Evolutionary conservation across 2,329 filamentous ascomycete genomes (phyloP).

Genomic region (Fusarium albidum): DNA sequence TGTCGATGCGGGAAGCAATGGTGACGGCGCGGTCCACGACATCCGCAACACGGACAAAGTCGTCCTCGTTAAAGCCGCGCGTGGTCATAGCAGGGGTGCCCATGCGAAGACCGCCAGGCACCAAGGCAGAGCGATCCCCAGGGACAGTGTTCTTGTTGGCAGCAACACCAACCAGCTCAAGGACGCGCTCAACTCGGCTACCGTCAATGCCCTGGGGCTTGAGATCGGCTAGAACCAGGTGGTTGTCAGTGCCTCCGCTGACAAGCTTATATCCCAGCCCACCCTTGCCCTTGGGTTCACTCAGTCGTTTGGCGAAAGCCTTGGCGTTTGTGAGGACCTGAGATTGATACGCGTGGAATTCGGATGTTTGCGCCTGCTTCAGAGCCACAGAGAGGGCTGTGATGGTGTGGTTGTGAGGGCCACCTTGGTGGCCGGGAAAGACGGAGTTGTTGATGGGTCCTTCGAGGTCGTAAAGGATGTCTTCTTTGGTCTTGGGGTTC

Average conservation of each 20-base stretch:
- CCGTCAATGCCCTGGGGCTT: slow-evolving; percentile 90
- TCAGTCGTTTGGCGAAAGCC: slow-evolving; percentile 76
- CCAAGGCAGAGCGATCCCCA: slow-evolving; percentile 91
- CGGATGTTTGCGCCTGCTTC: slow-evolving; percentile 87
- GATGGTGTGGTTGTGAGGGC: slow-evolving; percentile 99
- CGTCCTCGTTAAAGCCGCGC: slow-evolving; percentile 86
- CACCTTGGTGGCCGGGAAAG: slow-evolving; percentile 97
- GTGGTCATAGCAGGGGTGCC: slow-evolving; percentile 98
- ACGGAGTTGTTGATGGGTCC: slow-evolving; percentile 94
- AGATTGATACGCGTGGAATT: slow-evolving; percentile 93
- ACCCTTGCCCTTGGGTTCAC: slow-evolving; percentile 75
- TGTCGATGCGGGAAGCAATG: slow-evolving; percentile 80
- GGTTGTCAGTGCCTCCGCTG: slow-evolving; percentile 95
- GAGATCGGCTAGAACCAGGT: slow-evolving; percentile 91
- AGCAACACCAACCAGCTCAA: slow-evolving; percentile 94
- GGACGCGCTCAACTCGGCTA: slow-evolving; percentile 85
- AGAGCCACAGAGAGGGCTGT: slow-evolving; percentile 93
- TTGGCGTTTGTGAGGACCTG: slow-evolving; percentile 92
- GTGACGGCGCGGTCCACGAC: slow-evolving; percentile 85
- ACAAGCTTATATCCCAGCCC: slow-evolving; percentile 89
- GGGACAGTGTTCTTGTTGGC: slow-evolving; percentile 99
- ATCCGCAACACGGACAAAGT: slow-evolving; percentile 87
- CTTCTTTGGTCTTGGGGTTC: slow-evolving; percentile 85
- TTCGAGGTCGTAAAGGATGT: slow-evolving; percentile 90
- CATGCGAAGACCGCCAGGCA: slow-evolving; percentile 91